These are phyloP conservation scores for Nicotiana tabacum DNA, from an alignment of 257 asterid species.

Conservation along the genomic window DNA sequence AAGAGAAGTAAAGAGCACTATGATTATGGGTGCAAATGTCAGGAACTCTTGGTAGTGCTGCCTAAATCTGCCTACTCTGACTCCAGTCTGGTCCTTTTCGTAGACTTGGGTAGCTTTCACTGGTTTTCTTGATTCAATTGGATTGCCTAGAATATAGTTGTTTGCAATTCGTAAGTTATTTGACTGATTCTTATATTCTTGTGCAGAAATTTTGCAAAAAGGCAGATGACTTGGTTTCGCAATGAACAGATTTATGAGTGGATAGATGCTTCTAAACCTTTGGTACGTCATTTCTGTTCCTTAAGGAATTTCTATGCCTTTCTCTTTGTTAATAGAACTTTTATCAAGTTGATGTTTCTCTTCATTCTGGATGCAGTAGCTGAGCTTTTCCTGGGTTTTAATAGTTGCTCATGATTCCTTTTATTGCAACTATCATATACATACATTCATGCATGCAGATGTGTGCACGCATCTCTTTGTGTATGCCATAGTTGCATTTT, in stretches of 20 bases:
- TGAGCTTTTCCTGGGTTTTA: background rate
- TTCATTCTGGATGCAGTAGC: conserved; percentile 7
- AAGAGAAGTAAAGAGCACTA: background rate
- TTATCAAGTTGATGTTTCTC: background rate
- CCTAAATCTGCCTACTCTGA: background rate
- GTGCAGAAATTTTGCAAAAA: conserved; percentile 87
- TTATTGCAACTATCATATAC: background rate
- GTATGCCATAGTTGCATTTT: background rate
- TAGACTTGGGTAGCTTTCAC: background rate
- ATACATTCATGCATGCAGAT: background rate
- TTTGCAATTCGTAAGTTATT: background rate
- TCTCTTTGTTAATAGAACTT: background rate
- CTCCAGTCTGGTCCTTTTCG: background rate
- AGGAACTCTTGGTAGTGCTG: background rate
- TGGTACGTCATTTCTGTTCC: conserved; percentile 45
- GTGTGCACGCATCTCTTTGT: background rate
- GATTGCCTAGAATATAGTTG: background rate
- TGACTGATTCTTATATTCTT: background rate
- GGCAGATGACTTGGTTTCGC: conserved; percentile 96
- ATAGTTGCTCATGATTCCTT: background rate
- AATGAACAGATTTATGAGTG: conserved; percentile 92
- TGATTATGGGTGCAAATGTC: background rate
- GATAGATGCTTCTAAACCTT: conserved; percentile 87
- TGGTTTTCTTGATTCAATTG: background rate
- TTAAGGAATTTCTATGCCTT: background rate